Evolutionary conservation across 345 rosid species (phyloP).

Genomic region (Pistacia atlantica): DNA sequence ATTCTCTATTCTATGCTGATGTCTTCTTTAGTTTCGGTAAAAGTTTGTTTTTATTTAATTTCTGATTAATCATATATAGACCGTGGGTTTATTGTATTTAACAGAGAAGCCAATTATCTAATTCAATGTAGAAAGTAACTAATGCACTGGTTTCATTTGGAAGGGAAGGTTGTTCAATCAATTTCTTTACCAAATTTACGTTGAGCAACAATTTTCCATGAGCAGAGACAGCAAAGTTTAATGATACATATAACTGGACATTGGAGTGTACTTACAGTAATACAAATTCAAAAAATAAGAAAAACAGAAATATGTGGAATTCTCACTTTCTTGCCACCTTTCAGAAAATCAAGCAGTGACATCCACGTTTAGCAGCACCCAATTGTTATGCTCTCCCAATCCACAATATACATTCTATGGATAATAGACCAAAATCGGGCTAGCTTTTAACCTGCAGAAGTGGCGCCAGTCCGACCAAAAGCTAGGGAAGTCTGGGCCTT

Average conservation of each 20-base stretch:
- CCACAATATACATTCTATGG: constrained; percentile 21
- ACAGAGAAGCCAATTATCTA: background rate
- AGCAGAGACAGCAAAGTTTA: background rate
- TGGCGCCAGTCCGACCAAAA: constrained; percentile 10
- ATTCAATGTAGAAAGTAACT: background rate
- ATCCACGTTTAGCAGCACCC: constrained; percentile 6
- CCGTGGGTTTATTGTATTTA: too few relatives aligned
- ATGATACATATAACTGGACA: constrained; percentile 19
- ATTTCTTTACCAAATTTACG: background rate
- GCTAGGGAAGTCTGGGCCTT: constrained; percentile 12
- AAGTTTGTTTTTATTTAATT: too few relatives aligned
- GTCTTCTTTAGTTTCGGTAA: too few relatives aligned
- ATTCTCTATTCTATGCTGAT: too few relatives aligned
- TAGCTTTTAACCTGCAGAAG: constrained; percentile 9
- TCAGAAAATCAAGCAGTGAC: constrained; percentile 14
- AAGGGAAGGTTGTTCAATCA: background rate
- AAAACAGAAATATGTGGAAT: constrained; percentile 14
- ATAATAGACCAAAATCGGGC: constrained; percentile 19
- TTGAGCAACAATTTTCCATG: background rate
- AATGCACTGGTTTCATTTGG: background rate
- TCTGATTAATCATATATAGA: too few relatives aligned
- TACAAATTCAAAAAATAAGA: constrained; percentile 9
- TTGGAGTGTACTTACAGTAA: constrained; percentile 14
- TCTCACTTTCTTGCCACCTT: constrained; percentile 9
- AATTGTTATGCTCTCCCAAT: constrained; percentile 3